phyloP scores from a whole-genome alignment of 2,329 filamentous ascomycete species.

The Fonsecaea erecta region DNA sequence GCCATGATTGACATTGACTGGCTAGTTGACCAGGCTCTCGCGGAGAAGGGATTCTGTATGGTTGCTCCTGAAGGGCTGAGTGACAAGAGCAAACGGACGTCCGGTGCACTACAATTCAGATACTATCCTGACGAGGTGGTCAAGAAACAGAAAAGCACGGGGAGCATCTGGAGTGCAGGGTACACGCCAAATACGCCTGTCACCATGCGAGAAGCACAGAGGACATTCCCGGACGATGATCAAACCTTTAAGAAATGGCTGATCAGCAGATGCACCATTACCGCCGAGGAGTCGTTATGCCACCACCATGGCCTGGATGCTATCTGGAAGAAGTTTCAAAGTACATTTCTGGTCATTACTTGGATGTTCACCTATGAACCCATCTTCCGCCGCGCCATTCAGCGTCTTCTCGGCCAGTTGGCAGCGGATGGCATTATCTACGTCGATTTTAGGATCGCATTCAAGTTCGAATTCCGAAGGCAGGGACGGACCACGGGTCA shows the following conservation, averaged over 20 bases:
- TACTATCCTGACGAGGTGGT: conserved; percentile 35
- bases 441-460: conserved; percentile 79
- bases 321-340: conserved; percentile 81
- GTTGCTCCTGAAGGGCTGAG: conserved; percentile 33
- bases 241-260: conserved; percentile 76
- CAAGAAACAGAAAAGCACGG: conserved; percentile 30
- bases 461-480: conserved; percentile 71
- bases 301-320: conserved; percentile 83
- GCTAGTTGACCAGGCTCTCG: conserved; percentile 72
- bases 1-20: conserved; percentile 89
- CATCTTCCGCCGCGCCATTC: conserved; percentile 78
- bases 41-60: conserved; percentile 41
- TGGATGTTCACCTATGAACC: conserved; percentile 87
- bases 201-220: conserved; percentile 65
- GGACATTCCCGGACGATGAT: conserved; percentile 75
- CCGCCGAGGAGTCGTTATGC: conserved; percentile 71
- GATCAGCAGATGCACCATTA: conserved; percentile 72
- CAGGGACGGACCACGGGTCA: conserved; percentile 61
- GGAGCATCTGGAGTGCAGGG: conserved; percentile 67
- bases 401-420: conserved; percentile 70
- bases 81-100: conserved; percentile 26
- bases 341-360: conserved; percentile 73
- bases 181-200: conserved; percentile 67
- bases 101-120: conserved; percentile 29
- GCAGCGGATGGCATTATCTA: conserved; percentile 83